phyloP scores from a whole-genome alignment of 345 rosid genomes.

The thale cress (Arabidopsis thaliana) region DNA sequence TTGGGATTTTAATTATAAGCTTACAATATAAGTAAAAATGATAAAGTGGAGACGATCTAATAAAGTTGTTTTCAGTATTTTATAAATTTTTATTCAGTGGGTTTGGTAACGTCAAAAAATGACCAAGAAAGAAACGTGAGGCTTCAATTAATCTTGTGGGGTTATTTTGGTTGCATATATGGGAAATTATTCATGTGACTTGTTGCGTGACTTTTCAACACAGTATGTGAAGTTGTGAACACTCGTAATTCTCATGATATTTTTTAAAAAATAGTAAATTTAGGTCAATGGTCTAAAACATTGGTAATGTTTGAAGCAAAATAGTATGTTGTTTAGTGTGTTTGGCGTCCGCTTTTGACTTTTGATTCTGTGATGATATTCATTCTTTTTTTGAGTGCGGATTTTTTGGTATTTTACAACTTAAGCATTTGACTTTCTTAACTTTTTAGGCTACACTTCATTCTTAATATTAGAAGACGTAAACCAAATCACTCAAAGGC shows the following conservation, averaged over 20 bases:
- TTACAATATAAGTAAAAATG: conserved; percentile 41
- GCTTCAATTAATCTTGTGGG: conserved; percentile 20
- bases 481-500: conserved; percentile 11
- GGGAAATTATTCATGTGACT: conserved; percentile 44
- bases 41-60: conserved; percentile 43
- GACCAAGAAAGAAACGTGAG: conserved; percentile 47
- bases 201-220: conserved; percentile 39
- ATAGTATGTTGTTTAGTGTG: conserved; percentile 30
- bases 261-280: background rate
- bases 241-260: conserved; percentile 13
- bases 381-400: conserved; percentile 35
- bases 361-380: conserved; percentile 16
- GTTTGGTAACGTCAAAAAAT: conserved; percentile 44
- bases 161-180: conserved; percentile 23
- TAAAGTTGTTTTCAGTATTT: conserved; percentile 28
- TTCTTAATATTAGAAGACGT: background rate
- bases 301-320: conserved; percentile 36
- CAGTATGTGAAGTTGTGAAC: conserved; percentile 33
- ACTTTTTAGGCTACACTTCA: conserved; percentile 17
- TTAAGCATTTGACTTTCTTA: conserved; percentile 44
- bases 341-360: conserved; percentile 47
- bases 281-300: conserved; percentile 35
- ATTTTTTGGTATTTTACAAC: conserved; percentile 42
- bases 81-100: conserved; percentile 16
- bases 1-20: conserved; percentile 27